Conservation (phyloP, 192 early-diverging fungal species). For the Helicostylum pulchrum region DNA sequence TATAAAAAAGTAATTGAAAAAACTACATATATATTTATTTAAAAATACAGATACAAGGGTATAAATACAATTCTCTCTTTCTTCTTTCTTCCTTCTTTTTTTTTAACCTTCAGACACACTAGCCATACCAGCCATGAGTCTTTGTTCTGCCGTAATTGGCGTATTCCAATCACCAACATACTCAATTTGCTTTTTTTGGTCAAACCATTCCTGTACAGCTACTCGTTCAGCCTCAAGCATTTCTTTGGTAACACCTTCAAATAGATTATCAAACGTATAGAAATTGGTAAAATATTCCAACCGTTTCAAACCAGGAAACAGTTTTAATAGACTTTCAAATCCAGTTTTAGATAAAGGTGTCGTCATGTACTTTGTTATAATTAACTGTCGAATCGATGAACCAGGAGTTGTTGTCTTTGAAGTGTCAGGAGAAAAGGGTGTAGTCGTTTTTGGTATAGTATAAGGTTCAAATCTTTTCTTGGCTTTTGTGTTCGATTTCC, state of each 20-base stretch:
- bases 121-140: slow-evolving; percentile 39
- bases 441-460: slow-evolving; percentile 15
- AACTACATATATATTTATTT: too few relatives aligned
- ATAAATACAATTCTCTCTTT: too few relatives aligned
- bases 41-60: too few relatives aligned
- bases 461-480: not conserved
- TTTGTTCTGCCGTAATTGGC: slow-evolving; percentile 42
- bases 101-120: slow-evolving; percentile 21
- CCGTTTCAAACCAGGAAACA: slow-evolving; percentile 43
- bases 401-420: not conserved
- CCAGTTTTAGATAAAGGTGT: slow-evolving; percentile 37
- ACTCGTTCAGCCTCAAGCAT: slow-evolving; percentile 39
- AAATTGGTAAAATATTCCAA: slow-evolving; percentile 43
- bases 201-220: slow-evolving; percentile 31
- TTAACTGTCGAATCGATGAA: slow-evolving; percentile 19
- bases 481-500: not conserved
- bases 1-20: too few relatives aligned
- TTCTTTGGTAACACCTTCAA: slow-evolving; percentile 36
- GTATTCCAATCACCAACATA: slow-evolving; percentile 38
- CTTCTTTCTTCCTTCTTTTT: too few relatives aligned
- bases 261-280: slow-evolving; percentile 40
- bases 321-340: slow-evolving; percentile 29
- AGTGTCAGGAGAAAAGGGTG: not conserved
- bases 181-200: not conserved
- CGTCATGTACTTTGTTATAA: slow-evolving; percentile 44